These are phyloP conservation scores for Pichia sp. DNA, from an alignment of 1,139 yeast genomes.

Conservation along the genomic window DNA sequence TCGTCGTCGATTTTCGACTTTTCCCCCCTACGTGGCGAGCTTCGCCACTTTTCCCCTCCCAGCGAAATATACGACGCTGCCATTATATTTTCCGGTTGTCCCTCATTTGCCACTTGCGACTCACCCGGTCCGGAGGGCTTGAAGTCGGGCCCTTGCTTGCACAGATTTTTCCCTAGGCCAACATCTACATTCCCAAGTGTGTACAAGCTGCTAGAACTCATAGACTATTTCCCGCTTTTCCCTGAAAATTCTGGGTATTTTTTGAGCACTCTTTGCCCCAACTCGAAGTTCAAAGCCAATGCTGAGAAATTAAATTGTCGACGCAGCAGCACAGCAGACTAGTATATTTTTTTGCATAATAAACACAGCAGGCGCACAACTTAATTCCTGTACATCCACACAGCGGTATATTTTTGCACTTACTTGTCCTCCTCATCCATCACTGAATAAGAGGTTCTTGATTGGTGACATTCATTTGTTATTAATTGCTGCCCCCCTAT, in stretches of 20 bases:
- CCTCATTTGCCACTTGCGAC: slow-evolving; percentile 6
- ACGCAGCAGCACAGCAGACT: slow-evolving; percentile 9
- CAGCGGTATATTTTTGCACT: background rate
- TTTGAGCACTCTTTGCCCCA: slow-evolving; percentile 3
- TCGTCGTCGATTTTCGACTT: background rate
- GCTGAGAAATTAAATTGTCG: slow-evolving; percentile 9
- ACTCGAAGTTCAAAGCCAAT: slow-evolving; percentile 4
- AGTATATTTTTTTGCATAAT: background rate
- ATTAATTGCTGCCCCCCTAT: background rate
- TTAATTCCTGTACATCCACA: background rate
- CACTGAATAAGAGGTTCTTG: background rate
- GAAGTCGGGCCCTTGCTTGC: background rate
- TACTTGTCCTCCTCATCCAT: background rate
- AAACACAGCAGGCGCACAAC: background rate
- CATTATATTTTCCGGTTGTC: slow-evolving; percentile 1
- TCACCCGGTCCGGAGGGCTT: background rate
- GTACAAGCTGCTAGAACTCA: slow-evolving; percentile 2
- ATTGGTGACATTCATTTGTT: slow-evolving; percentile 9
- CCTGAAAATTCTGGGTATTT: slow-evolving; percentile 6
- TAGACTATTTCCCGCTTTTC: slow-evolving; percentile 2
- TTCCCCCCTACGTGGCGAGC: slow-evolving; percentile 1
- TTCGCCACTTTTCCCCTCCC: background rate
- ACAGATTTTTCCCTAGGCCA: background rate
- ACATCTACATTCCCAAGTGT: background rate
- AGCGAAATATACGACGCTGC: slow-evolving; percentile 1